Evolutionary conservation across 1,284 basidiomycete genomes (phyloP).

Genomic region (Microbotryum silenes-acaulis): DNA sequence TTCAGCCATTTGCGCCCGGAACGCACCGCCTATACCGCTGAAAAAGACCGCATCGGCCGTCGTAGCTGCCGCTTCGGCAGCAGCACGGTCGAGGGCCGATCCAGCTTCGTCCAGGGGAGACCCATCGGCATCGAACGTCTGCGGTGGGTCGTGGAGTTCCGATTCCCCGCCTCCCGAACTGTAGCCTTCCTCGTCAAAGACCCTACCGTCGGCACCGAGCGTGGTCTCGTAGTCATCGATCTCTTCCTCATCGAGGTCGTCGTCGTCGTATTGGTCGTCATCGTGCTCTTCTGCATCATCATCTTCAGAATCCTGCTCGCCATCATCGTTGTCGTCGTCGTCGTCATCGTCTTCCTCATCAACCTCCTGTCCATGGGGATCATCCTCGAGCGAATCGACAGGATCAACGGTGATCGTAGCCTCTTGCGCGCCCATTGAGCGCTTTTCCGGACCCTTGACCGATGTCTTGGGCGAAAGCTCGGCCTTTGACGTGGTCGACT

Average conservation of each 20-base stretch:
- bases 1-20: constrained; percentile 56
- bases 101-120: constrained; percentile 12
- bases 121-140: constrained; percentile 27
- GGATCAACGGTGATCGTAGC: constrained; percentile 28
- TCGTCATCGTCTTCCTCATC: constrained; percentile 17
- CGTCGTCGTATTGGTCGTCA: constrained; percentile 21
- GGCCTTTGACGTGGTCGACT: constrained; percentile 29
- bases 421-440: constrained; percentile 19
- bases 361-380: constrained; percentile 11
- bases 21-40: constrained; percentile 12
- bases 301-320: constrained; percentile 16
- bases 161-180: constrained; percentile 13
- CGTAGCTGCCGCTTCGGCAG: constrained; percentile 8
- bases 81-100: constrained; percentile 2
- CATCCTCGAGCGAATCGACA: constrained; percentile 46
- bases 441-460: constrained; percentile 42
- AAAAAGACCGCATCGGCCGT: constrained; percentile 23
- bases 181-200: constrained; percentile 23
- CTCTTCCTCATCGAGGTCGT: constrained; percentile 12
- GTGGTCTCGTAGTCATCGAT: constrained; percentile 27
- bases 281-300: constrained; percentile 16
- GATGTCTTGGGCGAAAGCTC: constrained; percentile 68
- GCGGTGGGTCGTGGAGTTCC: constrained; percentile 15
- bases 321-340: constrained; percentile 4
- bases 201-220: constrained; percentile 15